Evolutionary conservation across 345 rosid species (phyloP).

Genomic region (Euphorbia tirucalli): DNA sequence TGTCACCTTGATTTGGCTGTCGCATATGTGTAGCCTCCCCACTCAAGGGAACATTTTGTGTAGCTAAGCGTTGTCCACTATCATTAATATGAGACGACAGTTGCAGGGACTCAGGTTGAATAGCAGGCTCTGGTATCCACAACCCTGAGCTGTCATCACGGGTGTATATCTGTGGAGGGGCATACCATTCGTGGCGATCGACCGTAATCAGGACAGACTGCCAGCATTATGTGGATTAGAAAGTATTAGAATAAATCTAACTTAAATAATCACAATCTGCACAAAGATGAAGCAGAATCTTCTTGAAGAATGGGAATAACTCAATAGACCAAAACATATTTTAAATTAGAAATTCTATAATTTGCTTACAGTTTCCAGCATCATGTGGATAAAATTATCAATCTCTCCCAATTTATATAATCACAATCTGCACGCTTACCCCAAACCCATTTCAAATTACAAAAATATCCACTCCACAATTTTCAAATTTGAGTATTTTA

Average conservation of each 20-base stretch:
- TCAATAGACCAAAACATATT: neutral
- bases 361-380: too few relatives aligned
- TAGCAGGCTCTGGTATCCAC: constrained; percentile 74
- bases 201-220: constrained; percentile 88
- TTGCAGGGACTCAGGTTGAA: constrained; percentile 33
- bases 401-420: too few relatives aligned
- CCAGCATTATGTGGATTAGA: constrained; percentile 24
- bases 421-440: too few relatives aligned
- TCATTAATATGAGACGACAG: constrained; percentile 37
- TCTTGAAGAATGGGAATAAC: neutral
- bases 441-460: too few relatives aligned
- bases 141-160: constrained; percentile 89
- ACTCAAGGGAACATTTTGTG: constrained; percentile 28
- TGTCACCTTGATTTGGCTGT: constrained; percentile 44
- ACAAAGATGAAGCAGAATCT: neutral
- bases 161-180: constrained; percentile 81
- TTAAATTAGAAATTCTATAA: neutral
- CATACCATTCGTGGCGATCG: constrained; percentile 98
- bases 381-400: too few relatives aligned
- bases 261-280: neutral
- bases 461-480: too few relatives aligned
- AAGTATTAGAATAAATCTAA: constrained; percentile 1
- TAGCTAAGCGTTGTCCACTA: constrained; percentile 28
- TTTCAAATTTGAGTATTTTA: neutral
- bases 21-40: constrained; percentile 46